Conservation (phyloP, 257 asterid genomes). For the Gentiana dahurica region DNA sequence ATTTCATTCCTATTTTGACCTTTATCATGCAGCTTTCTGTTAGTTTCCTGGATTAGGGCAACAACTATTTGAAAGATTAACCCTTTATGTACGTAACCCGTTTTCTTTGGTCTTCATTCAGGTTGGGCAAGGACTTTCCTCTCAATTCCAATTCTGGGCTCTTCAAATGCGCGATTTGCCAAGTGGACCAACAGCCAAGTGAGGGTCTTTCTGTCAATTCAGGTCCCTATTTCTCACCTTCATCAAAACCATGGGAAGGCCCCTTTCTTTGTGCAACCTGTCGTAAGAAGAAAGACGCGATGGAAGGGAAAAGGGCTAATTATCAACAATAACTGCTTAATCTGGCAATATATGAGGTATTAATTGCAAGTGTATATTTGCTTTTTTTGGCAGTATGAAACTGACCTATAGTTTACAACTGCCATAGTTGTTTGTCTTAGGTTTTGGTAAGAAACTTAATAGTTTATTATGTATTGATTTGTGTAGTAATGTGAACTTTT, state of each 20-base stretch:
- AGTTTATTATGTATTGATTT: constrained; percentile 14
- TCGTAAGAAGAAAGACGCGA: constrained; percentile 85
- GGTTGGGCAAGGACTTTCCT: constrained; percentile 92
- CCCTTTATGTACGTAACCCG: background rate
- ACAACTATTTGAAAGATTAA: too few relatives aligned
- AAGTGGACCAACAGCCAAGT: constrained; percentile 68
- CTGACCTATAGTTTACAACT: constrained; percentile 26
- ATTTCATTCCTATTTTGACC: background rate
- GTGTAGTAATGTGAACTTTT: constrained; percentile 25
- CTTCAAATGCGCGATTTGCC: constrained; percentile 94
- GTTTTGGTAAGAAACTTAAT: constrained; percentile 32
- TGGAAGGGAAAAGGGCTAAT: constrained; percentile 79
- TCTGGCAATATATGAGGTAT: constrained; percentile 33
- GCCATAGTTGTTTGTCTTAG: constrained; percentile 20
- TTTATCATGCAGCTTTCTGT: background rate
- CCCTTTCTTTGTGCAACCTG: constrained; percentile 92
- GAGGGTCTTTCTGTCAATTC: constrained; percentile 86
- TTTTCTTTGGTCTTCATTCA: constrained; percentile 18
- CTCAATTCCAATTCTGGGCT: constrained; percentile 66
- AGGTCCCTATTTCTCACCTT: constrained; percentile 83
- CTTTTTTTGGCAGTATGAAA: constrained; percentile 31
- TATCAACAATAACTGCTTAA: constrained; percentile 38
- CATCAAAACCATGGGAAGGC: constrained; percentile 96
- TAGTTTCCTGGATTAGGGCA: background rate
- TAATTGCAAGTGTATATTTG: constrained; percentile 12